Base-by-base conservation (phyloP, 192 early-diverging fungal species). In the Coemansia sp. region DNA sequence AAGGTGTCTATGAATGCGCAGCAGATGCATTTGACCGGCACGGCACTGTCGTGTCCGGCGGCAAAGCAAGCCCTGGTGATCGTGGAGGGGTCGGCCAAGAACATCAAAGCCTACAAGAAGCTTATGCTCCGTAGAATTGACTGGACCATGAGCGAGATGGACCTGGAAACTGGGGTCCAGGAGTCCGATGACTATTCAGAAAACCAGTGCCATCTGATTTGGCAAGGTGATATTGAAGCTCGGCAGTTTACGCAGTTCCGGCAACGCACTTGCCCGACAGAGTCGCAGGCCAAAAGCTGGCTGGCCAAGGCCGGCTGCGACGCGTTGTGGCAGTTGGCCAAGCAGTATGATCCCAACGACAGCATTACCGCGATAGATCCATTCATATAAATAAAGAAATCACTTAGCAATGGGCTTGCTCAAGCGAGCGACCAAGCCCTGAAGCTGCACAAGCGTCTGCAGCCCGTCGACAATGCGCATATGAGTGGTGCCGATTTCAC, bases 41-140 rank as follows among this genome's bases (percentile, higher is more conserved):
- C 81, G 5, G 90, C 86, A 17, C 71, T 97, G 40, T 67, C 89
- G 14, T 81, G 89, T 58, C 83, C 86, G 3, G 26, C 11, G 30
- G 28, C n/a, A 2, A 87, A 83, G 4, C 82, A 85, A 66, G 83
- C 82, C 57, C 51, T 97, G 43, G 90, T 99, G 5, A 73, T 95
- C 40, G 94, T 94, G 5, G 97, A 99, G 74, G 97, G 97, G 1
- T 89, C 94, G 3, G 87, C 85, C 11, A 92, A 95, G 62, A 84
- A 82, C 2, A 81, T 97, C 59, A 90, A 90, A 57, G 82, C 85
- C 30, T 99, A 94, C 81, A 99, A 96, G 69, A 94, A 95, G 58
- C 77, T 99, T 17, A 93, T 99, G 97, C 80, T 97, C 11, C 70
- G 90, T 23, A 82, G 97, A 15, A 97, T 99, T 58, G 86, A 98